Evolutionary conservation across 768 basidiomycete species (phyloP).

Genomic region (Lactarius hatsudake): DNA sequence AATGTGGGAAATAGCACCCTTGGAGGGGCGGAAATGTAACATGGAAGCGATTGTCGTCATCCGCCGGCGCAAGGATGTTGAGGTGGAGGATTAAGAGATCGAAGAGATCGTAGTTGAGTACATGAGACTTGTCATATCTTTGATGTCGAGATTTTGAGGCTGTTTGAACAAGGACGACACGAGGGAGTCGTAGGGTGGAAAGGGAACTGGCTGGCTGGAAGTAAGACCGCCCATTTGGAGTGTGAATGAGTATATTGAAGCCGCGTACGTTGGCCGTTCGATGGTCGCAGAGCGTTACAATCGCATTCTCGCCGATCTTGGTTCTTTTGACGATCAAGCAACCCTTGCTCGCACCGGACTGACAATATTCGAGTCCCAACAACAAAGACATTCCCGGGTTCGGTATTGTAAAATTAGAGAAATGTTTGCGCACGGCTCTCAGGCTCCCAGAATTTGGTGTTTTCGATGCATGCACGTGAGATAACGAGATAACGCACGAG

Average conservation of each 20-base stretch:
- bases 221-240: background rate
- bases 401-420: too few relatives aligned
- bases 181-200: background rate
- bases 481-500: too few relatives aligned
- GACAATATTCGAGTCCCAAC: too few relatives aligned
- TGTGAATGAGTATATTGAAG: background rate
- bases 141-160: background rate
- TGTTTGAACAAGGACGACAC: conserved; percentile 3
- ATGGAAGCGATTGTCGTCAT: conserved; percentile 3
- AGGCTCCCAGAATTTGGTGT: too few relatives aligned
- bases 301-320: background rate
- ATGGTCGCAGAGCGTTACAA: too few relatives aligned
- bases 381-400: too few relatives aligned
- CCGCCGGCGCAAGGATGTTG: background rate
- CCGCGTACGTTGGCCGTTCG: too few relatives aligned
- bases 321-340: too few relatives aligned
- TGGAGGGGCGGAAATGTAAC: background rate
- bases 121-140: conserved; percentile 3
- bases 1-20: background rate
- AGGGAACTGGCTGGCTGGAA: background rate
- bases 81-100: conserved; percentile 6
- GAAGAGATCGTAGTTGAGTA: conserved; percentile 18
- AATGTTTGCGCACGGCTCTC: too few relatives aligned
- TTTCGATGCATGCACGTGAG: too few relatives aligned
- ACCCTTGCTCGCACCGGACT: too few relatives aligned